phyloP scores from a whole-genome alignment of 2,329 filamentous ascomycete genomes.

The Colletotrichum melonis region DNA sequence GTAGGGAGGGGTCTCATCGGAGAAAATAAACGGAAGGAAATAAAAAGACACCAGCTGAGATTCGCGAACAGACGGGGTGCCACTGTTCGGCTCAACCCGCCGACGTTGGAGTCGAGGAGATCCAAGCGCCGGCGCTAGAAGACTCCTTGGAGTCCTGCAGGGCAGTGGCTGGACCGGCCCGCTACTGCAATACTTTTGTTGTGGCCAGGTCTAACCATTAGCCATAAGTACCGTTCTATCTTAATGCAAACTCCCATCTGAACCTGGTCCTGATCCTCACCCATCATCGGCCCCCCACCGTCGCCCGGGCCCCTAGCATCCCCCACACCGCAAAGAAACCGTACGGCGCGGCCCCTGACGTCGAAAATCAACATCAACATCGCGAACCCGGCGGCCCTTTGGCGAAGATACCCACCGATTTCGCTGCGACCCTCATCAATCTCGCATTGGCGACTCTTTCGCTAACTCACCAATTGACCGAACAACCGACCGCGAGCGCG shows the following conservation, averaged over 20 bases:
- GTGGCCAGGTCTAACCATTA: rapidly evolving
- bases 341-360: conserved; percentile 11
- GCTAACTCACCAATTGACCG: background rate
- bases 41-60: background rate
- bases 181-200: background rate
- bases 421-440: background rate
- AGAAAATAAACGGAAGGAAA: background rate
- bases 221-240: background rate
- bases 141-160: background rate
- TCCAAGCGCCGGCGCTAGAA: background rate
- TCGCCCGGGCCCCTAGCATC: conserved; percentile 16
- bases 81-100: conserved; percentile 3
- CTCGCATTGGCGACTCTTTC: background rate
- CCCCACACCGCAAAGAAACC: conserved; percentile 21
- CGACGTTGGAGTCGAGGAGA: background rate
- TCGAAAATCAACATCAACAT: conserved; percentile 28
- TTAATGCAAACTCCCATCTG: background rate
- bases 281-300: background rate
- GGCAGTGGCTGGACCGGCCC: background rate
- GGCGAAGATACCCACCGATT: background rate
- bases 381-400: background rate
- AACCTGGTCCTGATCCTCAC: background rate
- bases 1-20: background rate
- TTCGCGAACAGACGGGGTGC: background rate
- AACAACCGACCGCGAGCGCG: too few relatives aligned